A percentile compares a stretch with the other conserved stretches of the same genome.
Conservation (phyloP, 2,329 filamentous ascomycete species). For the Tolypocladium cylindrosporum region DNA sequence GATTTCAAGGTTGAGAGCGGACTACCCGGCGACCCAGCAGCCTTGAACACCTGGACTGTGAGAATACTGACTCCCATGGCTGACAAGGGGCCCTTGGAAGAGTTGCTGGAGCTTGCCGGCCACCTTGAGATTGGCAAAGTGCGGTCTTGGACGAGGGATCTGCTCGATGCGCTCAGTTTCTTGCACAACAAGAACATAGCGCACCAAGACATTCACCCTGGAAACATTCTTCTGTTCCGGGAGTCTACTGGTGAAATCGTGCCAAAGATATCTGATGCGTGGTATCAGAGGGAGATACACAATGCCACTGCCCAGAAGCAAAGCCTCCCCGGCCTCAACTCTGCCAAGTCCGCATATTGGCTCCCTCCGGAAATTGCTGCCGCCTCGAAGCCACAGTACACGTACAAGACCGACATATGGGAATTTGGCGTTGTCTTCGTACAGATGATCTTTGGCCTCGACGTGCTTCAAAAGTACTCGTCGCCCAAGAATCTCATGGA, state of each 20-base stretch:
- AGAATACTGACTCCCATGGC: conserved; percentile 67
- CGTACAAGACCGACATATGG: conserved; percentile 85
- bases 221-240: conserved; percentile 70
- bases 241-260: conserved; percentile 58
- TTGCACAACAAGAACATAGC: conserved; percentile 76
- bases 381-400: conserved; percentile 51
- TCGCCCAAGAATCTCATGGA: conserved; percentile 69
- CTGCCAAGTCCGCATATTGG: conserved; percentile 74
- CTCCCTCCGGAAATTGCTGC: conserved; percentile 65
- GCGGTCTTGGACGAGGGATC: conserved; percentile 81
- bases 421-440: conserved; percentile 84
- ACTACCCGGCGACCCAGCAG: conserved; percentile 26
- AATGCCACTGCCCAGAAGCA: conserved; percentile 44
- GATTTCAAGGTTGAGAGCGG: conserved; percentile 68
- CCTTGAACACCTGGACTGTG: conserved; percentile 52
- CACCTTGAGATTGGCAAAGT: conserved; percentile 64
- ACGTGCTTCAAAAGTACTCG: conserved; percentile 65
- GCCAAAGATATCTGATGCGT: conserved; percentile 65
- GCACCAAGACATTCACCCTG: conserved; percentile 72
- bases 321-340: conserved; percentile 40
- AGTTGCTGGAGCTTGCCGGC: conserved; percentile 71
- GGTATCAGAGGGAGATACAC: conserved; percentile 60
- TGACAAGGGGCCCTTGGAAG: conserved; percentile 72
- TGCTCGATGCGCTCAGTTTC: conserved; percentile 81
- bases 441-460: conserved; percentile 87